These are phyloP conservation scores for Fusarium tanahbumbuense DNA, from an alignment of 2,329 filamentous ascomycete species.

Conservation along the genomic window DNA sequence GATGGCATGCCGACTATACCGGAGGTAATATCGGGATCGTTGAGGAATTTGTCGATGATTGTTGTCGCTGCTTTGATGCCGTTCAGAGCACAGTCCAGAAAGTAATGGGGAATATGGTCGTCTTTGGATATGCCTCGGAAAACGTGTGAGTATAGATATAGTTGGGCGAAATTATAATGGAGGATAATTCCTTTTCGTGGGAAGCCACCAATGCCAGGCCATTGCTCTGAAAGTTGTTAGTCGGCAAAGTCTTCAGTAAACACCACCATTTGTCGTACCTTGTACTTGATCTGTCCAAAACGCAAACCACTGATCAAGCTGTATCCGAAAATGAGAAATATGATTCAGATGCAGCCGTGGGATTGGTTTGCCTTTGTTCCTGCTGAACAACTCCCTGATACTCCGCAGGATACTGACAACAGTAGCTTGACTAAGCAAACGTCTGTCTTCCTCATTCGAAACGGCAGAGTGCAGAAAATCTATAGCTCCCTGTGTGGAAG, in stretches of 20 bases:
- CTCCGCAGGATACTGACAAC: conserved; percentile 68
- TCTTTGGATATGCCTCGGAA: conserved; percentile 54
- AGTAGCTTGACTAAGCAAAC: conserved; percentile 68
- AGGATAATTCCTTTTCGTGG: conserved; percentile 55
- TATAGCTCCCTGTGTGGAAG: conserved; percentile 67
- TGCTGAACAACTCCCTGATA: conserved; percentile 67
- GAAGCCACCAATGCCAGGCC: conserved; percentile 53
- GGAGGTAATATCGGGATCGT: conserved; percentile 55
- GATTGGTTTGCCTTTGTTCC: conserved; percentile 64
- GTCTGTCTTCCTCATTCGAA: conserved; percentile 65
- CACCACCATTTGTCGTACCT: conserved; percentile 34
- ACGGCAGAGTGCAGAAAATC: conserved; percentile 63
- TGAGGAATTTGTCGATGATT: conserved; percentile 58
- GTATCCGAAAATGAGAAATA: conserved; percentile 49
- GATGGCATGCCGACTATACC: conserved; percentile 60
- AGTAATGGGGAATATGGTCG: conserved; percentile 50
- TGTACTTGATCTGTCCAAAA: conserved; percentile 51
- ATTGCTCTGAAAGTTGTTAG: conserved; percentile 49
- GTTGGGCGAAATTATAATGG: conserved; percentile 57
- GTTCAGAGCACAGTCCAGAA: conserved; percentile 49
- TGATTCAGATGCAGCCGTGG: conserved; percentile 65
- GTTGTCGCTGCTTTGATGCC: conserved; percentile 55
- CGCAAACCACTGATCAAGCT: conserved; percentile 55
- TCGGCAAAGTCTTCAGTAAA: accelerated
- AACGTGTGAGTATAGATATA: conserved; percentile 57